These are phyloP conservation scores for Scedosporium minutisporum DNA, from an alignment of 2,329 filamentous ascomycete species.

Conservation along the genomic window DNA sequence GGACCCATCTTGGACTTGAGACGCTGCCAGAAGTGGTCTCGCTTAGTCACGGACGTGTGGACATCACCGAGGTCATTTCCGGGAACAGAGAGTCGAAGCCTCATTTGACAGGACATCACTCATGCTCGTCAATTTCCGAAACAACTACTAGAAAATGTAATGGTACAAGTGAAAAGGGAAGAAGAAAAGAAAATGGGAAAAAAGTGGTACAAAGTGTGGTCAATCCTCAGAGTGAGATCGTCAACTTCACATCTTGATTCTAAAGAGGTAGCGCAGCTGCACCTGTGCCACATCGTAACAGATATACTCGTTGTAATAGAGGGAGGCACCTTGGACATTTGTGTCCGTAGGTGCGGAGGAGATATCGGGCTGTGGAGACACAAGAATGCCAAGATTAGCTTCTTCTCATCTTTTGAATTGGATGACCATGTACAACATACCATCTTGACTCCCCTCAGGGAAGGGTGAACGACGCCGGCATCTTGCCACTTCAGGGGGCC, in stretches of 20 bases:
- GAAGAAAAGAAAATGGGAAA: neutral
- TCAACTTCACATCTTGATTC: conserved; percentile 38
- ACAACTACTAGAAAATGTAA: too few species aligned
- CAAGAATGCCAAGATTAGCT: conserved; percentile 5
- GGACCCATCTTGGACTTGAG: too few species aligned
- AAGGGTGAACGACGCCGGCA: conserved; percentile 53
- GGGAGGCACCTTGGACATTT: conserved; percentile 29
- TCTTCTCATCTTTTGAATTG: neutral
- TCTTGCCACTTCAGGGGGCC: conserved; percentile 68
- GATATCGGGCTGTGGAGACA: conserved; percentile 36
- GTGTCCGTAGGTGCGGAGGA: conserved; percentile 36
- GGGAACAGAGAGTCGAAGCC: too few species aligned
- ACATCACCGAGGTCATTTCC: too few species aligned
- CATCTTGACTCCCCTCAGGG: conserved; percentile 60
- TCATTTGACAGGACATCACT: too few species aligned
- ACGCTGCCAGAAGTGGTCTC: too few species aligned
- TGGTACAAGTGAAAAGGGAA: neutral
- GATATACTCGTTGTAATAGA: conserved; percentile 68
- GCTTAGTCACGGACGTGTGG: too few species aligned
- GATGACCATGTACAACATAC: conserved; percentile 32
- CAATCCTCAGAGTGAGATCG: neutral
- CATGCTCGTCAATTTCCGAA: too few species aligned
- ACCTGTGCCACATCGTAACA: conserved; percentile 61
- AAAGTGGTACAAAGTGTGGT: neutral
- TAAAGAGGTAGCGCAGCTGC: conserved; percentile 59